These are phyloP conservation scores for Phialophora chinensis DNA, from an alignment of 2,329 filamentous ascomycete genomes.

Conservation along the genomic window DNA sequence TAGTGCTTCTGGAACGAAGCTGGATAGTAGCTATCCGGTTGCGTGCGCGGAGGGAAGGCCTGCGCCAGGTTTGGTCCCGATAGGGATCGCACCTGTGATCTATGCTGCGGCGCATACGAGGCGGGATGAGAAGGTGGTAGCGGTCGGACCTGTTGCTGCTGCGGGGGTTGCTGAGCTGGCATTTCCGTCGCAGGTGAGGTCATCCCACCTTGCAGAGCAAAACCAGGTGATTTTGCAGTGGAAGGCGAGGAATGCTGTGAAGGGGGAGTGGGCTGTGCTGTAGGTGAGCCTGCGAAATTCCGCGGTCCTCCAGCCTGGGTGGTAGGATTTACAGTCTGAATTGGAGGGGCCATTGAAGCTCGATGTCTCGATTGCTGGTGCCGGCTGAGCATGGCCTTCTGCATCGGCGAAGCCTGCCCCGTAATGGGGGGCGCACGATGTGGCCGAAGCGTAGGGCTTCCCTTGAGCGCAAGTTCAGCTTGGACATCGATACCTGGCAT, in stretches of 20 bases:
- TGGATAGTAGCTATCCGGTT: conserved; percentile 70
- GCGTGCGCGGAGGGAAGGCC: conserved; percentile 48
- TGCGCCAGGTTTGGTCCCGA: conserved; percentile 42
- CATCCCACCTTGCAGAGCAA: conserved; percentile 64
- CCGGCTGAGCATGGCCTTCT: conserved; percentile 79
- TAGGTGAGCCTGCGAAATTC: conserved; percentile 39
- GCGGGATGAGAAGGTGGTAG: conserved; percentile 53
- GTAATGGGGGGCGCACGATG: conserved; percentile 63
- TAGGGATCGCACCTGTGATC: conserved; percentile 45
- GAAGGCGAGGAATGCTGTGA: conserved; percentile 76
- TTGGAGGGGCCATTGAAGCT: conserved; percentile 39
- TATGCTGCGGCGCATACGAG: conserved; percentile 43
- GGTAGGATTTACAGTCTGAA: conserved; percentile 48
- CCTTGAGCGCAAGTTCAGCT: conserved; percentile 90
- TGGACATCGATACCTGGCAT: conserved; percentile 91
- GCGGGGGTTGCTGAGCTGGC: conserved; percentile 58
- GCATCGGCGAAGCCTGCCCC: conserved; percentile 76
- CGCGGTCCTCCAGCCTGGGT: conserved; percentile 35
- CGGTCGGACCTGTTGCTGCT: conserved; percentile 50
- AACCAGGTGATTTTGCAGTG: conserved; percentile 67
- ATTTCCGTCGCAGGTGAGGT: conserved; percentile 66
- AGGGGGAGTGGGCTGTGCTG: conserved; percentile 73
- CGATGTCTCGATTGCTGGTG: conserved; percentile 56
- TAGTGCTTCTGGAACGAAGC: conserved; percentile 92
- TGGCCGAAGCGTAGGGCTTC: conserved; percentile 75